A percentile compares a stretch with the other conserved stretches of the same genome.
phyloP scores from a whole-genome alignment of 1,284 basidiomycete species.

The Afroboletus lepidellus region DNA sequence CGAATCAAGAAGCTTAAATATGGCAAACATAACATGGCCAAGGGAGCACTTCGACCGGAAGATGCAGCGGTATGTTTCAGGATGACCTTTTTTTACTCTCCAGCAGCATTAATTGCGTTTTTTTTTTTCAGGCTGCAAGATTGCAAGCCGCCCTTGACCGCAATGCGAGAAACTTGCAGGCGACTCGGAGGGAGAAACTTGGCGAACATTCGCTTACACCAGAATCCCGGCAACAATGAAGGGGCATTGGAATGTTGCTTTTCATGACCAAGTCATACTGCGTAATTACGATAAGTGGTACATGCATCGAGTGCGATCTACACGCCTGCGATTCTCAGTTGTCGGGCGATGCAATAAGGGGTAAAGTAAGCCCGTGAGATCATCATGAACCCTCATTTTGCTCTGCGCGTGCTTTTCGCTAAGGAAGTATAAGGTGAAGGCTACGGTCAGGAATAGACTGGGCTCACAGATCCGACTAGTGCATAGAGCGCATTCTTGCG shows the following conservation, averaged over 20 bases:
- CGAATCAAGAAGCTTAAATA: conserved; percentile 49
- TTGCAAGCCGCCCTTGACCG: conserved; percentile 59
- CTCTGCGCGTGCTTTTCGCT: conserved; percentile 66
- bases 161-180: conserved; percentile 47
- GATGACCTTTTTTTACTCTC: background rate
- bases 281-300: conserved; percentile 26
- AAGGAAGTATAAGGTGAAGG: conserved; percentile 11
- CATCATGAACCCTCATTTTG: conserved; percentile 51
- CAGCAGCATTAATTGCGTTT: background rate
- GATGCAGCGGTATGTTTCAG: conserved; percentile 64
- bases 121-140: conserved; percentile 46
- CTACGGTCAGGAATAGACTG: background rate
- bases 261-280: conserved; percentile 20
- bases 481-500: conserved; percentile 83
- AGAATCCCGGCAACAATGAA: conserved; percentile 14
- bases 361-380: conserved; percentile 23
- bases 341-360: conserved; percentile 7
- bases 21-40: conserved; percentile 83
- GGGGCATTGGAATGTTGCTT: conserved; percentile 12
- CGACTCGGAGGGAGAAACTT: conserved; percentile 29
- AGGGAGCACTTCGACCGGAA: conserved; percentile 74
- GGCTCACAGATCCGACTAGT: conserved; percentile 73
- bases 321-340: conserved; percentile 13
- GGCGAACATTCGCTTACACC: conserved; percentile 24
- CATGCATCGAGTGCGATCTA: conserved; percentile 19